A percentile compares a stretch with the other conserved stretches of the same genome.
Conservation (phyloP, 345 rosid species). For the Eucalyptus leucophloia region DNA sequence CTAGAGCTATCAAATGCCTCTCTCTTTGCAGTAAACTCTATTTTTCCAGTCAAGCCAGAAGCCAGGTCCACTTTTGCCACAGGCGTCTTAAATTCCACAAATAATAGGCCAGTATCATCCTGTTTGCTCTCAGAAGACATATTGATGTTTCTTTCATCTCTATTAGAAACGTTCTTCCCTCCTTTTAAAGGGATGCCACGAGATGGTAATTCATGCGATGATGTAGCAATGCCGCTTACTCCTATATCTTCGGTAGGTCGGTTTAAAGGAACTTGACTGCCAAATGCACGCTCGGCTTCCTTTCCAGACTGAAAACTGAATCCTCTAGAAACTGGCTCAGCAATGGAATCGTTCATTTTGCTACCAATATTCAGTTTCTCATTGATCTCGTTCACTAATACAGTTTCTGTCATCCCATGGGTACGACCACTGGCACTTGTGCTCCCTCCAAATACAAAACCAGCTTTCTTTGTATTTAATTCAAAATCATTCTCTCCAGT, state of each 20-base stretch:
- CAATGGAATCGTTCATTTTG: constrained; percentile 9
- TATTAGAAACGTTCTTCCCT: constrained; percentile 2
- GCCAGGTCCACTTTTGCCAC: constrained; percentile 21
- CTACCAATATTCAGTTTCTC: constrained; percentile 39
- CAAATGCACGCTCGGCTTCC: constrained; percentile 4
- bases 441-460: constrained; percentile 2
- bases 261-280: constrained; percentile 12
- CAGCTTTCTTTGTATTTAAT: not conserved
- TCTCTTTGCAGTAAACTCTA: constrained; percentile 54
- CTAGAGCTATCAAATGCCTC: constrained; percentile 26
- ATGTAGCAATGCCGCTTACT: not conserved
- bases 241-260: not conserved
- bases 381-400: constrained; percentile 37
- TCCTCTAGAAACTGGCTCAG: constrained; percentile 6
- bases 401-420: constrained; percentile 27
- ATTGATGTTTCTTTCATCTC: constrained; percentile 9
- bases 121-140: constrained; percentile 22
- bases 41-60: constrained; percentile 26
- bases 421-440: not conserved
- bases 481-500: not conserved
- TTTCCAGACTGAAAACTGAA: constrained; percentile 17
- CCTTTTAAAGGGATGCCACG: not conserved
- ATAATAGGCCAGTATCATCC: constrained; percentile 7
- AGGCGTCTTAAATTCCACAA: constrained; percentile 51
- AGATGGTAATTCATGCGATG: constrained; percentile 1